Conservation (phyloP, 1,284 basidiomycete genomes). For the Leccinum pallidistipes region DNA sequence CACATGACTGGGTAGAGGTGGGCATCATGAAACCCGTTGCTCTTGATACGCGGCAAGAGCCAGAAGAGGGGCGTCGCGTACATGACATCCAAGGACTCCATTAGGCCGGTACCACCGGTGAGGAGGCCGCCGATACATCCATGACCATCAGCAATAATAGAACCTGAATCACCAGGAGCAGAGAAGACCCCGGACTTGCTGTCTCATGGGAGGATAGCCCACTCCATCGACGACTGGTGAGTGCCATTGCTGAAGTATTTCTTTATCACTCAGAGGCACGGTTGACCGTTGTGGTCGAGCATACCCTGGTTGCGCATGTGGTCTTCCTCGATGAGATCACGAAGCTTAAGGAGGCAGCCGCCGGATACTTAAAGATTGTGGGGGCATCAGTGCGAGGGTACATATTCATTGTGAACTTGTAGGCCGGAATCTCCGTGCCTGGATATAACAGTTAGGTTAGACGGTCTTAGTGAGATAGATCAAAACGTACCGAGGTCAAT, state of each 20-base stretch:
- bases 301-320: not conserved
- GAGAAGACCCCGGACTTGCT: not conserved
- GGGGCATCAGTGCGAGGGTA: too few relatives aligned
- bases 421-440: not conserved
- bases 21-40: not conserved
- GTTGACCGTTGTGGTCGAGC: not conserved
- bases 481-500: not conserved
- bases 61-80: not conserved
- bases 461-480: not conserved
- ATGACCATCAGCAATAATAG: not conserved
- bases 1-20: not conserved
- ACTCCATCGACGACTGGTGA: too few relatives aligned
- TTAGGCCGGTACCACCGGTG: not conserved
- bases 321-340: too few relatives aligned
- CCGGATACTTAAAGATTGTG: too few relatives aligned
- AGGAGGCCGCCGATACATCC: not conserved
- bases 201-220: too few relatives aligned
- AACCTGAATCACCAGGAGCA: not conserved
- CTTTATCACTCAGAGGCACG: not conserved
- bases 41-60: not conserved
- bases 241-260: not conserved
- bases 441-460: not conserved
- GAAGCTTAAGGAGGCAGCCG: not conserved
- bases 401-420: not conserved
- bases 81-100: not conserved